These are phyloP conservation scores for Gloeostereum incarnatum DNA, from an alignment of 768 basidiomycete species.

Conservation along the genomic window DNA sequence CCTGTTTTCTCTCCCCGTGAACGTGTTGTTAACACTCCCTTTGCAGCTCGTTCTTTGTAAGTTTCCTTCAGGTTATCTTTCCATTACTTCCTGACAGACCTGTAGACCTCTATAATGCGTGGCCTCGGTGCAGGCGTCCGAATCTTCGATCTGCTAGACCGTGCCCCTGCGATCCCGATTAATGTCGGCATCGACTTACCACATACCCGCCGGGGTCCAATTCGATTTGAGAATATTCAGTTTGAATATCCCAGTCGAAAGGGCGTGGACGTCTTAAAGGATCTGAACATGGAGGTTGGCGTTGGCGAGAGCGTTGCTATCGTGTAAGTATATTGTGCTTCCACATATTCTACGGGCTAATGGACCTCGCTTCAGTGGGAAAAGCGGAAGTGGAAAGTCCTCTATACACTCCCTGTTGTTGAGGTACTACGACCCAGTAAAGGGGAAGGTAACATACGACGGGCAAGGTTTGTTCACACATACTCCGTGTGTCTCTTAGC, in stretches of 20 bases:
- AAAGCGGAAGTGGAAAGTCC: conserved; percentile 91
- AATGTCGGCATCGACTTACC: conserved; percentile 49
- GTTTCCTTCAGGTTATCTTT: conserved; percentile 26
- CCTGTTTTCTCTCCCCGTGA: conserved; percentile 1
- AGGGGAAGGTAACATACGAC: conserved; percentile 76
- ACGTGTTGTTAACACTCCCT: conserved; percentile 5
- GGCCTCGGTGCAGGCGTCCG: conserved; percentile 89
- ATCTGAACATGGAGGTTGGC: conserved; percentile 71
- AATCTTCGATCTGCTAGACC: conserved; percentile 90
- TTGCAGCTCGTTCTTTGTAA: conserved; percentile 40
- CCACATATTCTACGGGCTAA: not conserved
- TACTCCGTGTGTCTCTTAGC: not conserved
- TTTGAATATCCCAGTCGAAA: conserved; percentile 89
- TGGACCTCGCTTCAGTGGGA: conserved; percentile 45
- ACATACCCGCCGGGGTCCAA: conserved; percentile 48
- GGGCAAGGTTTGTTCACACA: conserved; percentile 50
- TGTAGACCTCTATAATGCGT: conserved; percentile 88
- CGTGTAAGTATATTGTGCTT: conserved; percentile 52
- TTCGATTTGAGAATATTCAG: conserved; percentile 74
- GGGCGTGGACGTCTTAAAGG: conserved; percentile 72
- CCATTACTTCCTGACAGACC: conserved; percentile 17
- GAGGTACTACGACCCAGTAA: conserved; percentile 84
- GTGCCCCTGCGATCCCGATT: conserved; percentile 64
- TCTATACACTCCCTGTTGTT: conserved; percentile 82
- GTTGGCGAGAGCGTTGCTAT: conserved; percentile 87